Percentiles rank a stretch among this genome's conserved stretches.
These are phyloP conservation scores for Colletotrichum chlorophyti DNA, from an alignment of 2,329 filamentous ascomycete genomes.

Conservation along the genomic window DNA sequence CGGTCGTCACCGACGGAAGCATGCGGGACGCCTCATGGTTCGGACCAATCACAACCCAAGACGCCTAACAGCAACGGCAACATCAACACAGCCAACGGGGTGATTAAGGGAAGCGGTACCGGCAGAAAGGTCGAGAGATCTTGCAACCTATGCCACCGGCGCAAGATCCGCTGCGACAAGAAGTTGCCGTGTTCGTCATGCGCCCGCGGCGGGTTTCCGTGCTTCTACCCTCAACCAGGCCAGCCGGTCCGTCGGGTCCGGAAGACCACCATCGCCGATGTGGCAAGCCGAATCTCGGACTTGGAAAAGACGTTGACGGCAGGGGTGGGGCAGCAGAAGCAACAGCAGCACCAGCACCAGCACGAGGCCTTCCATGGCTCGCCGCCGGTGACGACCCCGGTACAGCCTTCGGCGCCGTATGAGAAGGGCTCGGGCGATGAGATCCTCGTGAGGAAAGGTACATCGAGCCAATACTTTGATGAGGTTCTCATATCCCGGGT, in stretches of 20 bases:
- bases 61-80: not conserved
- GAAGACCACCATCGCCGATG: constrained; percentile 38
- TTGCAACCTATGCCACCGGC: constrained; percentile 38
- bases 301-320: constrained; percentile 38
- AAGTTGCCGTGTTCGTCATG: constrained; percentile 37
- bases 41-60: not conserved
- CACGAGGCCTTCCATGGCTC: not conserved
- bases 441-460: constrained; percentile 40
- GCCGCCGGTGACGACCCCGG: not conserved
- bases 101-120: not conserved
- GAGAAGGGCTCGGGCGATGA: constrained; percentile 28
- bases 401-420: not conserved
- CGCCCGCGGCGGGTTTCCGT: constrained; percentile 34
- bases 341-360: not conserved
- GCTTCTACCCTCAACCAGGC: constrained; percentile 37
- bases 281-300: constrained; percentile 42
- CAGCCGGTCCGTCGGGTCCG: constrained; percentile 33
- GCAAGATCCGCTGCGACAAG: constrained; percentile 41
- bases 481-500: constrained; percentile 43
- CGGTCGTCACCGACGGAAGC: not conserved
- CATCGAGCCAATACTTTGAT: constrained; percentile 44
- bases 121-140: constrained; percentile 34
- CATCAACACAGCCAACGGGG: not conserved
- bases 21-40: not conserved
- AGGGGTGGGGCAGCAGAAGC: not conserved